Percentiles rank a stretch among this genome's conserved stretches.
Conservation (phyloP, 2,329 filamentous ascomycete species). For the Penicillium psychrosexuale region DNA sequence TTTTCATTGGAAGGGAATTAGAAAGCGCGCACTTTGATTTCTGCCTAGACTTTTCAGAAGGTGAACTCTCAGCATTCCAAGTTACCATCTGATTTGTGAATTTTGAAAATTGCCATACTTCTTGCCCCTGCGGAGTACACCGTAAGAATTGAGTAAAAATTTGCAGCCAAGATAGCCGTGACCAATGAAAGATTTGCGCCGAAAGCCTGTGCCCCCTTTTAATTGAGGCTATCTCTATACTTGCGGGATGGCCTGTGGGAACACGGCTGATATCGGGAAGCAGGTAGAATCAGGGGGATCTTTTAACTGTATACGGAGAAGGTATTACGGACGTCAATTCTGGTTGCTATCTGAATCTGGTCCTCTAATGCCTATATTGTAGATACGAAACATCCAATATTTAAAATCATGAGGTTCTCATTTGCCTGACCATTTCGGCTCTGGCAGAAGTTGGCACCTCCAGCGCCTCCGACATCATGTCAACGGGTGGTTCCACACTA, state of each 20-base stretch:
- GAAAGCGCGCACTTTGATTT: not conserved
- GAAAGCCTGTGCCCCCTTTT: not conserved
- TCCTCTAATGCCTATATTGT: not conserved
- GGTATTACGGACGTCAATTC: not conserved
- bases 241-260: conserved; percentile 6
- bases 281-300: not conserved
- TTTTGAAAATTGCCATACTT: not conserved
- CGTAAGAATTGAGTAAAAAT: not conserved
- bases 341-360: not conserved
- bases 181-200: not conserved
- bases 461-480: not conserved
- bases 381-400: not conserved
- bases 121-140: not conserved
- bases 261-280: not conserved
- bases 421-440: not conserved
- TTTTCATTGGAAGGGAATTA: not conserved
- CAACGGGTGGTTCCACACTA: not conserved
- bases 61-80: conserved; percentile 20
- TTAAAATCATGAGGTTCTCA: not conserved
- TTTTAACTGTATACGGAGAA: not conserved
- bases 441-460: not conserved
- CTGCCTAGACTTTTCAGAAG: not conserved
- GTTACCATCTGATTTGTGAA: conserved; percentile 8
- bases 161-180: not conserved
- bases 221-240: conserved; percentile 1